These are phyloP conservation scores for Solanum virginianum DNA, from an alignment of 257 asterid species.

Conservation along the genomic window DNA sequence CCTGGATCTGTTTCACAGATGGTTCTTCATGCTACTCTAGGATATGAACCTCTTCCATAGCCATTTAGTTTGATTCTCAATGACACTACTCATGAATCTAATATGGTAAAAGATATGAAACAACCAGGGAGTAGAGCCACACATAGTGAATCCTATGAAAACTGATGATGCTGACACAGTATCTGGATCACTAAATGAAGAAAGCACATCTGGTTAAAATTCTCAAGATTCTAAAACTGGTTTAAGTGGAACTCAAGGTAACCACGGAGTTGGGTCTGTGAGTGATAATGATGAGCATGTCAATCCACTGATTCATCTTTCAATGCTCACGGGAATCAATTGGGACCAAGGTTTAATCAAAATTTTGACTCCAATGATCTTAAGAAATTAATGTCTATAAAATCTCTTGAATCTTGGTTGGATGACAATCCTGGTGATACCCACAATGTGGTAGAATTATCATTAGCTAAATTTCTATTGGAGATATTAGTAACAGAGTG, in stretches of 20 bases:
- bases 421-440: constrained; percentile 51
- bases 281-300: constrained; percentile 29
- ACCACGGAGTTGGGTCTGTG: constrained; percentile 28
- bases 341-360: constrained; percentile 14
- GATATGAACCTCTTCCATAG: constrained; percentile 94
- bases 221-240: constrained; percentile 47
- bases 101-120: constrained; percentile 10
- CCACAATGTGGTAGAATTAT: constrained; percentile 33
- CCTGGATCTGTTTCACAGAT: constrained; percentile 98
- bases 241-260: constrained; percentile 37
- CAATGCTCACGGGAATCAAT: constrained; percentile 31
- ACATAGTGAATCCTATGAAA: constrained; percentile 34
- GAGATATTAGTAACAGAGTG: constrained; percentile 60
- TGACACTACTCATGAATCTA: constrained; percentile 17
- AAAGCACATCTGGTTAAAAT: constrained; percentile 57
- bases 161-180: constrained; percentile 41
- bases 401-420: constrained; percentile 89
- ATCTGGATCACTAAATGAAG: constrained; percentile 73
- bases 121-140: constrained; percentile 12
- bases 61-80: constrained; percentile 61
- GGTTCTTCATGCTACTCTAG: constrained; percentile 98
- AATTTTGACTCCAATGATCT: constrained; percentile 32
- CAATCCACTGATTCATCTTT: constrained; percentile 54
- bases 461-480: constrained; percentile 81
- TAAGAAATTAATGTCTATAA: constrained; percentile 66